Evolutionary conservation across 495 filamentous ascomycete species (phyloP).

Genomic region (Tuber aestivum): DNA sequence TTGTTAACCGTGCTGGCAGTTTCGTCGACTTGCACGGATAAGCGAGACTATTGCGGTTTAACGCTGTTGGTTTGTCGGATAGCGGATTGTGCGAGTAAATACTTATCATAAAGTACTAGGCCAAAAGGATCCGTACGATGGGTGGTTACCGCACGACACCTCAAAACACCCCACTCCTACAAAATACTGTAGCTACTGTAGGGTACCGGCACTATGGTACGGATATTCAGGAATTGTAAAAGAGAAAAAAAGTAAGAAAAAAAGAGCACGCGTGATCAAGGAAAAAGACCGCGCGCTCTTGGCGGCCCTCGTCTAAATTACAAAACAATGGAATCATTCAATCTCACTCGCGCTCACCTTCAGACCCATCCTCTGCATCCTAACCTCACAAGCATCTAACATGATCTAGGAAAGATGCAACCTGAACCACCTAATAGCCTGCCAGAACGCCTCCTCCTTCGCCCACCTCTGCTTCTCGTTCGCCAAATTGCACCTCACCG

Average conservation of each 20-base stretch:
- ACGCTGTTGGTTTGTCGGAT: too few relatives aligned
- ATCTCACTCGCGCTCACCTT: not conserved
- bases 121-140: too few relatives aligned
- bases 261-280: not conserved
- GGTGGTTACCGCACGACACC: too few relatives aligned
- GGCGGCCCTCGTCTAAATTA: not conserved
- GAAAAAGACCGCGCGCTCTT: not conserved
- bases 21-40: too few relatives aligned
- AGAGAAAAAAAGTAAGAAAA: not conserved
- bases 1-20: too few relatives aligned
- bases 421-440: slow-evolving; percentile 71
- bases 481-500: slow-evolving; percentile 61
- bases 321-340: not conserved
- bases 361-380: not conserved
- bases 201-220: too few relatives aligned
- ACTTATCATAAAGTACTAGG: too few relatives aligned
- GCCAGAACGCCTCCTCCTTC: slow-evolving; percentile 78
- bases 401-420: not conserved
- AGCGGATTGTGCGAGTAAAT: too few relatives aligned
- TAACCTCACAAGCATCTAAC: not conserved
- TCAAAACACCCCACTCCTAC: too few relatives aligned
- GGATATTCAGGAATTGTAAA: not conserved
- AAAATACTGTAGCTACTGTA: too few relatives aligned
- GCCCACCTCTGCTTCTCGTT: slow-evolving; percentile 62
- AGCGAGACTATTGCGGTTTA: too few relatives aligned